These are phyloP conservation scores for Fusarium bactridioides DNA, from an alignment of 2,329 filamentous ascomycete species.

Conservation along the genomic window DNA sequence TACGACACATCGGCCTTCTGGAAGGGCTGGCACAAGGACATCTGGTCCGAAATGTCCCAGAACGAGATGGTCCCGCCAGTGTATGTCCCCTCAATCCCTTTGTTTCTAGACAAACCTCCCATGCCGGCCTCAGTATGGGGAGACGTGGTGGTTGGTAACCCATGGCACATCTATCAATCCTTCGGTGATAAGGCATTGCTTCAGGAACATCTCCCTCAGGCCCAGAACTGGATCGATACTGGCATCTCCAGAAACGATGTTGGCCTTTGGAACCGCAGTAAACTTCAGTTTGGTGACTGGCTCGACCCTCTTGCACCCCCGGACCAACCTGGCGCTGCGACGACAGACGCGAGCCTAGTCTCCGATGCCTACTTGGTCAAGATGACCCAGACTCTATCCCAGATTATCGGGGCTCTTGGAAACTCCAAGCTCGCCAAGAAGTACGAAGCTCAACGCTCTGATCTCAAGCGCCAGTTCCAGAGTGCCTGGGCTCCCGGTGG, in stretches of 20 bases:
- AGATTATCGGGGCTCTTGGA: conserved; percentile 47
- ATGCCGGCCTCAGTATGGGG: conserved; percentile 20
- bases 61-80: conserved; percentile 1
- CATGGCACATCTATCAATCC: conserved; percentile 14
- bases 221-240: conserved; percentile 32
- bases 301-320: conserved; percentile 54
- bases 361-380: conserved; percentile 56
- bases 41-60: conserved; percentile 28
- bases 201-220: not conserved
- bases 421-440: conserved; percentile 34
- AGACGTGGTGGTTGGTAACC: conserved; percentile 13
- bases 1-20: conserved; percentile 61
- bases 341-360: conserved; percentile 50
- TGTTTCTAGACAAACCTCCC: not conserved
- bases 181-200: conserved; percentile 10
- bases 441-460: conserved; percentile 31
- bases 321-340: conserved; percentile 47
- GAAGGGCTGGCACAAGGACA: conserved; percentile 28
- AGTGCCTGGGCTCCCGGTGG: conserved; percentile 45
- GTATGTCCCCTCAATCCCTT: conserved; percentile 1
- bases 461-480: conserved; percentile 42
- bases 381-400: conserved; percentile 48
- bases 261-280: conserved; percentile 36
- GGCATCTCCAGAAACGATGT: conserved; percentile 30
- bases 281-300: conserved; percentile 55